Conservation (phyloP, 805 yeast genomes). For the Dipodascopsis tothii region DNA sequence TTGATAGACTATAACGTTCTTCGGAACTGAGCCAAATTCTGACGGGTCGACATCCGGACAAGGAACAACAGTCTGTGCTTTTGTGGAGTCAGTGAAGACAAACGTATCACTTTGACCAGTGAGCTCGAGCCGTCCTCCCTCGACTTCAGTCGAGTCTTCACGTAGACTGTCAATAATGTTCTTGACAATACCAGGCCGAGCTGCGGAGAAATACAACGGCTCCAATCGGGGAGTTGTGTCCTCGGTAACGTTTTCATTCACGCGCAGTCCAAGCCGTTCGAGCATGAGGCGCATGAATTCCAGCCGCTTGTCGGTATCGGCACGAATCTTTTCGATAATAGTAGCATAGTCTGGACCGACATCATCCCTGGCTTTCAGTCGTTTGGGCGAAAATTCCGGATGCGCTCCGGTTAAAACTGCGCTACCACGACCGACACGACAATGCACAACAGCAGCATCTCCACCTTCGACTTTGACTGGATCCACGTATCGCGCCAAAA, state of each 20-base stretch:
- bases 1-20: constrained; percentile 46
- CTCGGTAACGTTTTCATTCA: constrained; percentile 41
- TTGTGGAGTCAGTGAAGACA: constrained; percentile 24
- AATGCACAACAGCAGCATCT: constrained; percentile 64
- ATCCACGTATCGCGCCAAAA: constrained; percentile 62
- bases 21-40: constrained; percentile 51
- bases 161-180: constrained; percentile 33
- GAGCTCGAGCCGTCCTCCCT: constrained; percentile 34
- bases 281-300: constrained; percentile 53
- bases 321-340: constrained; percentile 32
- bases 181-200: constrained; percentile 29
- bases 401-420: constrained; percentile 80
- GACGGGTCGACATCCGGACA: constrained; percentile 31
- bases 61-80: neutral
- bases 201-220: constrained; percentile 52
- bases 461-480: constrained; percentile 44
- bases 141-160: constrained; percentile 16
- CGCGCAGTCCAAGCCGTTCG: constrained; percentile 56
- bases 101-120: constrained; percentile 52
- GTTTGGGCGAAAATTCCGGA: constrained; percentile 56
- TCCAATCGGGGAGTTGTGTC: constrained; percentile 57
- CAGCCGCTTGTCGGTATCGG: constrained; percentile 43
- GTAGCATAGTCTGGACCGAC: constrained; percentile 15
- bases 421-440: constrained; percentile 64
- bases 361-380: constrained; percentile 9